Conservation (phyloP, 2,329 filamentous ascomycete species). For the Cladosporium sp. region DNA sequence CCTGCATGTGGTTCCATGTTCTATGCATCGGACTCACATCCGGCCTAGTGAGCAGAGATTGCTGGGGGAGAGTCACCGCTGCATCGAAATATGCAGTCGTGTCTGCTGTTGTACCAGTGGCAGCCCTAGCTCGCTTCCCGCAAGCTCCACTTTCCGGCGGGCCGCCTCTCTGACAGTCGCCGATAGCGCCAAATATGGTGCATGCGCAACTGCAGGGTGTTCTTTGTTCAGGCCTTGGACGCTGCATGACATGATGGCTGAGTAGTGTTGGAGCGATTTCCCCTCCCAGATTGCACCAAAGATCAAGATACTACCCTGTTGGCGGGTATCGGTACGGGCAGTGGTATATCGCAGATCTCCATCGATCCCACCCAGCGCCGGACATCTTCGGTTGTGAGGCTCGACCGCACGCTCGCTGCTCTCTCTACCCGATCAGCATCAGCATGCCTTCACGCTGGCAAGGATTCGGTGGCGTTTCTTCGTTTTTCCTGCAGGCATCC, state of each 20-base stretch:
- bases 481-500: background rate
- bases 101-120: conserved; percentile 5
- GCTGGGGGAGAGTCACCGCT: background rate
- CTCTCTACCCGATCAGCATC: background rate
- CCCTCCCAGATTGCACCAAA: background rate
- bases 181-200: background rate
- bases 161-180: background rate
- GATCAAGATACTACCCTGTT: background rate
- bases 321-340: background rate
- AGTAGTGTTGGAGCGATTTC: background rate
- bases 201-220: conserved; percentile 4
- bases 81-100: background rate
- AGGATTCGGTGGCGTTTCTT: background rate
- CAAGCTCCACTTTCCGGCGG: background rate
- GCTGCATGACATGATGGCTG: conserved; percentile 4
- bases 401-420: background rate
- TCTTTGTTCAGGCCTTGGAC: background rate
- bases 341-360: background rate
- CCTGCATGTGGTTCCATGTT: background rate
- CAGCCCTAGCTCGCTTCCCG: background rate
- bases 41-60: background rate
- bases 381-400: conserved; percentile 5
- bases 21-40: background rate
- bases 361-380: background rate
- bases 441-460: conserved; percentile 1